Evolutionary conservation across 306 rosid genomes (phyloP).

Genomic region (Bauhinia variegata): DNA sequence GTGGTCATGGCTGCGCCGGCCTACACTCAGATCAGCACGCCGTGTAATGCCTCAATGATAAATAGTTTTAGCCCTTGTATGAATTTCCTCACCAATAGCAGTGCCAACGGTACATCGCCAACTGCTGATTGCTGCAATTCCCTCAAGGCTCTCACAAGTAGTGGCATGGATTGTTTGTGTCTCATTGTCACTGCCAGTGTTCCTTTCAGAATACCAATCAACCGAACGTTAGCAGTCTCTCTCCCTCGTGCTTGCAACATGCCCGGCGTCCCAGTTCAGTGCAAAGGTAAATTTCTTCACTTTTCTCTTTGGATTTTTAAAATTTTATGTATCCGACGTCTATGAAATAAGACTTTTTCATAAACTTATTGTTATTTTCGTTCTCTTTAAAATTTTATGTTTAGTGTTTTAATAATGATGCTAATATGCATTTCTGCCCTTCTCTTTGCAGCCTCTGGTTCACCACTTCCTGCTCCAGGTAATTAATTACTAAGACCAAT

Average conservation of each 20-base stretch:
- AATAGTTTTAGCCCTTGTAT: conserved; percentile 65
- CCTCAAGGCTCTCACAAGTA: conserved; percentile 52
- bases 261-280: conserved; percentile 75
- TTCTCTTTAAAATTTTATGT: too few relatives aligned
- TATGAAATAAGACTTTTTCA: too few relatives aligned
- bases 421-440: conserved; percentile 21
- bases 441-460: conserved; percentile 56
- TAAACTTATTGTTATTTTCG: too few relatives aligned
- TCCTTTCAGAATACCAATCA: conserved; percentile 69
- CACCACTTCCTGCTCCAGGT: conserved; percentile 86
- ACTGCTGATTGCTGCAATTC: conserved; percentile 65
- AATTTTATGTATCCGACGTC: too few relatives aligned
- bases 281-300: conserved; percentile 46
- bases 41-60: conserved; percentile 58
- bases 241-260: conserved; percentile 89
- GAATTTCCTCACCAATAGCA: conserved; percentile 63
- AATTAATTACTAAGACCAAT: neutral
- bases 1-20: conserved; percentile 44
- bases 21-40: conserved; percentile 52
- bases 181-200: conserved; percentile 54
- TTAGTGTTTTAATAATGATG: neutral
- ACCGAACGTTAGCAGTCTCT: conserved; percentile 65
- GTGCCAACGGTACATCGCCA: conserved; percentile 62
- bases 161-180: conserved; percentile 68
- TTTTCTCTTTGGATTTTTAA: neutral